Evolutionary conservation across 306 rosid species (phyloP), one percentile per base, ranked within the genome.

Genomic region (Lathyrus aphaca): DNA sequence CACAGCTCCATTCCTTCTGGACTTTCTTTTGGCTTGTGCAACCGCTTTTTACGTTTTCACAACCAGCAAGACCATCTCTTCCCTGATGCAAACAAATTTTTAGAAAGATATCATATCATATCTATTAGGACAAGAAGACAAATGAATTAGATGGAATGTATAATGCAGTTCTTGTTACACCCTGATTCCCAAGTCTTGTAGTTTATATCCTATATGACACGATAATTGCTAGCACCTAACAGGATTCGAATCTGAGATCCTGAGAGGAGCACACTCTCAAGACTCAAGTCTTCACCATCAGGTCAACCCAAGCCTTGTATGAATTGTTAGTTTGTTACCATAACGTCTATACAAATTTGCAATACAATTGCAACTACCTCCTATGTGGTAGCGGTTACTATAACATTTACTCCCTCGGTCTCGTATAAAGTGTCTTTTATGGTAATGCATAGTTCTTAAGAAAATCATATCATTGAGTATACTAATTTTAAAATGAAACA

Each of bases 1-100:
- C 86, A 44, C 91, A 88, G 38, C 85, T 83, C 91, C 91, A 88
- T 75, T 86, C 83, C 80, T 77, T 82, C 66, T 88, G 95, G 74
- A 75, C 61, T 63, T 55, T 74, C 44, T 71, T 80, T 74, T 32
- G 51, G 64, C 23, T 27, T 43, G 56, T 32, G 65, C 51, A 12
- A 39, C 72, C 71, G 13, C 56, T 64, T 62, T 43, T 35, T 32
- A 14, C 21, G 14, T 59, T 64, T 68, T 75, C 75, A 49, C 64
- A 59, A 66, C 7, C 51, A 13, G 60, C 17, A 72, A 29, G 14
- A 12, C 30, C 79, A 44, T 30, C 53, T 43, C 35, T 64, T 19
- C 21, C 83, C 95, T 88, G 91, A 60, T 48, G 64, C 70, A 73
- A 37, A 60, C 27, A 79, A 55, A 10, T 30, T 5, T 29, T 55